These are phyloP conservation scores for Penicillium argentinense DNA, from an alignment of 495 filamentous ascomycete genomes.

Conservation along the genomic window DNA sequence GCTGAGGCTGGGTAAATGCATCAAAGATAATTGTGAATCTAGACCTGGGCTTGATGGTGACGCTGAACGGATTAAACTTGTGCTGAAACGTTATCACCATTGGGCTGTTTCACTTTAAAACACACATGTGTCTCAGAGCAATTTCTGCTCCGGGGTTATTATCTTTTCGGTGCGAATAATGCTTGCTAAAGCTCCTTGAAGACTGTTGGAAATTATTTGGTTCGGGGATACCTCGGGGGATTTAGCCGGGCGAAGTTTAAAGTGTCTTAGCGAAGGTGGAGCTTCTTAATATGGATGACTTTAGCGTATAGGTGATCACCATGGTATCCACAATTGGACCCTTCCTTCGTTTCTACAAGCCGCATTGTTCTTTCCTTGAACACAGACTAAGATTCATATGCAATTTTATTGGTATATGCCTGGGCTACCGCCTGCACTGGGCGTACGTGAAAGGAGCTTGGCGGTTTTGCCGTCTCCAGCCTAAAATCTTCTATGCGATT, in stretches of 20 bases:
- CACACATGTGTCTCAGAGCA: constrained; percentile 1
- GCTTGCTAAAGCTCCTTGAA: neutral
- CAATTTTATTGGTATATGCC: too few species aligned
- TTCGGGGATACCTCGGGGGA: constrained; percentile 1
- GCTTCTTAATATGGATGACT: neutral
- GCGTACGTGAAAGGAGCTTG: neutral
- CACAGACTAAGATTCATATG: neutral
- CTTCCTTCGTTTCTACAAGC: constrained; percentile 2
- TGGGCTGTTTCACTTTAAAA: constrained; percentile 8
- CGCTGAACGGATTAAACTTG: neutral
- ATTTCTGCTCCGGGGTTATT: neutral
- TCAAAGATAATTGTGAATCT: neutral
- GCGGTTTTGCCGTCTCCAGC: neutral
- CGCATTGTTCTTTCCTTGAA: neutral
- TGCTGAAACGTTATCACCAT: neutral
- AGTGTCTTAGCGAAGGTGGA: neutral
- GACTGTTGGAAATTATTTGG: neutral
- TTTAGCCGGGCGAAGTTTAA: neutral
- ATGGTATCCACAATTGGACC: constrained; percentile 2
- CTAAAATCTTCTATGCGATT: neutral
- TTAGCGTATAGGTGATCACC: neutral
- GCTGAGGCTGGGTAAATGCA: constrained; percentile 1
- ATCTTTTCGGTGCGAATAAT: neutral
- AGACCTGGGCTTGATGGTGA: too few species aligned
- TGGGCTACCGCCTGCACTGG: too few species aligned